Base-by-base conservation (phyloP, 768 basidiomycete species). In the Rhizopogon vinicolor region DNA sequence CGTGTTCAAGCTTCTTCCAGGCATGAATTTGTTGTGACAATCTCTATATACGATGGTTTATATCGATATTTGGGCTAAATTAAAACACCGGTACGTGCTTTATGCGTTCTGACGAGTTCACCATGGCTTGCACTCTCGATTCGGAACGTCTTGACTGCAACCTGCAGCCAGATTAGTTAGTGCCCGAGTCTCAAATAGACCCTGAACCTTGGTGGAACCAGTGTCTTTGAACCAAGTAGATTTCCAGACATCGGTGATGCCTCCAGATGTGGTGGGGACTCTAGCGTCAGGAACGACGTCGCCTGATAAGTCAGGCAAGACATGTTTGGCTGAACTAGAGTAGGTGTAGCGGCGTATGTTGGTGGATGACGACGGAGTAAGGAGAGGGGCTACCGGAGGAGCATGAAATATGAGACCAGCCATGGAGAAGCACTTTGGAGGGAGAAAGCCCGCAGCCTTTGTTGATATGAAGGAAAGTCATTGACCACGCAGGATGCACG, bases 21-120 rank as follows among this genome's bases (percentile, higher is more conserved):
- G 63, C 64, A 35, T 54, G 53, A 12, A 66, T 48, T 53, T 65
- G 64, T 14, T 62, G 62, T 9, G 54, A 52, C 28, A 64, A 49
- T 40, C 61, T 43, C 63, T 65, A 22, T 37, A 13, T 37, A 49
- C 35, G 18, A 22, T 6, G 19, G 33, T 49, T 49, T 49, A 37
- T 37, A 49, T 49, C 1, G 8, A 48, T 7, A 19, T 9, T 35
- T 37, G 29, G 14, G 8, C 14, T 8, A 35, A 37, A 3, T 13
- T 22, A 37, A 49, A 22, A 37, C 35, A 13, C 19, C 0, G 12
- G 14, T 49, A 49, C 46, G 19, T 49, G 8, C 46, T 49, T 49
- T 49, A 33, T 49, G 46, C 18, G 19, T 49, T 49, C 33, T 35
- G 14, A 33, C 46, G 19, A 49, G 46, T 35, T 35, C 33, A 37